Evolutionary conservation across 768 basidiomycete species (phyloP).

Genomic region (Russula dissimulans): DNA sequence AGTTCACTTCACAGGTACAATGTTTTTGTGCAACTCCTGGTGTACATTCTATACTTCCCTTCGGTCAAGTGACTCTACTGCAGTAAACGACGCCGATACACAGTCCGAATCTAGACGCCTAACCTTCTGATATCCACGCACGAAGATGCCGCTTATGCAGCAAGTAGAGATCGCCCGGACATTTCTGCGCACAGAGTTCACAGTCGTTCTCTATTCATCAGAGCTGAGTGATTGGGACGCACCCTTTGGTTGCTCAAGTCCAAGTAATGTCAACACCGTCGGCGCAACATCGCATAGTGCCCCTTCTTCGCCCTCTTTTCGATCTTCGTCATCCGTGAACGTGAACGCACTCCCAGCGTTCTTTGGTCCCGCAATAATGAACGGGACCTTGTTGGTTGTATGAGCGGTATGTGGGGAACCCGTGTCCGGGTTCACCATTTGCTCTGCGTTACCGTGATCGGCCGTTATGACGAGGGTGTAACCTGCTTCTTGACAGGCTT

Average conservation of each 20-base stretch:
- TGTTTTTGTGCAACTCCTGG: not conserved
- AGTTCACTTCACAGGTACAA: not conserved
- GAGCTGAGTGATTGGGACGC: constrained; percentile 20
- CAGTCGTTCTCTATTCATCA: not conserved
- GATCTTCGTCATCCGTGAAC: constrained; percentile 44
- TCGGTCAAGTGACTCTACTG: not conserved
- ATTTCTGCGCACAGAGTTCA: constrained; percentile 28
- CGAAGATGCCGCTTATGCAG: not conserved
- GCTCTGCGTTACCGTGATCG: constrained; percentile 94
- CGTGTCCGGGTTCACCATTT: constrained; percentile 79
- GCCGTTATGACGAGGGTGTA: constrained; percentile 85
- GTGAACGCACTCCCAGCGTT: constrained; percentile 40
- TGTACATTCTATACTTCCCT: not conserved
- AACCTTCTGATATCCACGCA: not conserved
- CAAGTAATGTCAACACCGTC: constrained; percentile 73
- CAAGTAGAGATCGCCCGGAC: constrained; percentile 49
- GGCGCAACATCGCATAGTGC: constrained; percentile 89
- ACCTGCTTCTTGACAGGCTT: constrained; percentile 76
- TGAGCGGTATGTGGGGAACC: constrained; percentile 89
- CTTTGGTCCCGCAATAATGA: constrained; percentile 63
- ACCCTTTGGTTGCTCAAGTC: constrained; percentile 64
- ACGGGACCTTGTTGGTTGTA: constrained; percentile 82
- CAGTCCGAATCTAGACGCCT: not conserved
- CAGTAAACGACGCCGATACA: not conserved
- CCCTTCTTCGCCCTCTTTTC: constrained; percentile 47